Percentiles rank a stretch among this genome's conserved stretches.
phyloP scores from a whole-genome alignment of 139 green algal genomes.

The Chlamydomonas sphaeroides region DNA sequence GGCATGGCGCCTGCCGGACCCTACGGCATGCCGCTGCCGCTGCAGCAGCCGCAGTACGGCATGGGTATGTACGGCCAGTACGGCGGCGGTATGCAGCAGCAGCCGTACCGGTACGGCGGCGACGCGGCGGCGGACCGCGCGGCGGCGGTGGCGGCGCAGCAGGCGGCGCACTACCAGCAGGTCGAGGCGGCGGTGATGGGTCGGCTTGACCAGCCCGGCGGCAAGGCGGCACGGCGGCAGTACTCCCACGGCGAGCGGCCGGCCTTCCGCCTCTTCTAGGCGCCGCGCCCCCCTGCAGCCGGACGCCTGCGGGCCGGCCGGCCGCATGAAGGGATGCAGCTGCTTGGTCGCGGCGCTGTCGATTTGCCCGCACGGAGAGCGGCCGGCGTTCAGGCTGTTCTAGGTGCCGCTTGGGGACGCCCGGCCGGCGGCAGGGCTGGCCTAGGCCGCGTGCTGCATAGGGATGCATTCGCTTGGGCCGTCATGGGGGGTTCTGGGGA shows the following conservation, averaged over 20 bases:
- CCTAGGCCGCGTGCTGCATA: too few species aligned
- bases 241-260: conserved; percentile 21
- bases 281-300: too few species aligned
- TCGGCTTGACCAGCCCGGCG: background rate
- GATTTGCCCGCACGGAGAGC: too few species aligned
- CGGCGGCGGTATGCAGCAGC: background rate
- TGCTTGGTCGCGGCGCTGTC: too few species aligned
- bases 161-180: background rate
- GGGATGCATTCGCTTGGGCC: too few species aligned
- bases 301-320: too few species aligned
- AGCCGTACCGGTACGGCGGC: background rate
- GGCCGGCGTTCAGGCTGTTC: too few species aligned
- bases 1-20: background rate
- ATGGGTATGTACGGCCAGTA: background rate
- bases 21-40: background rate
- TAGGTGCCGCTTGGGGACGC: too few species aligned
- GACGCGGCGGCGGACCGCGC: conserved; percentile 9
- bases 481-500: too few species aligned
- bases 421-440: too few species aligned
- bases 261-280: conserved; percentile 11
- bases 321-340: too few species aligned
- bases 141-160: background rate
- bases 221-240: background rate
- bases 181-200: background rate
- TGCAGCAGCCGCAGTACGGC: background rate